These are phyloP conservation scores for Cryptococcus hybrid DNA, from an alignment of 1,284 basidiomycete genomes.

Conservation along the genomic window DNA sequence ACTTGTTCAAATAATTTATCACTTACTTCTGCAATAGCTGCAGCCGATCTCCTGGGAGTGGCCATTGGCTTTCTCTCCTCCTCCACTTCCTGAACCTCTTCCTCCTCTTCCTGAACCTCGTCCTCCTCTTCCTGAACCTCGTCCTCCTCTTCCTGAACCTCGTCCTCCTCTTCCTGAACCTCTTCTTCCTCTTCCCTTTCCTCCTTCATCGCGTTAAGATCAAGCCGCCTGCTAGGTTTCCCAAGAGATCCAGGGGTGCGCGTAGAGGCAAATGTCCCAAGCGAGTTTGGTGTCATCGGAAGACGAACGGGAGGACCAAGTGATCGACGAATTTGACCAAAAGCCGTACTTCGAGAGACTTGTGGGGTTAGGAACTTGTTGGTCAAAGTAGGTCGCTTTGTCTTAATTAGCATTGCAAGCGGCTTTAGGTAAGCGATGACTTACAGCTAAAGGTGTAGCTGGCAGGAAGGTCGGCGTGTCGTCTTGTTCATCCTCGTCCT, in stretches of 20 bases:
- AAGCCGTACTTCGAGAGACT: neutral
- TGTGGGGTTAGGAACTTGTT: slow-evolving; percentile 40
- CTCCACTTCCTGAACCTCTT: slow-evolving; percentile 6
- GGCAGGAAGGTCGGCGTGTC: slow-evolving; percentile 11
- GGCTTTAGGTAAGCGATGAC: neutral
- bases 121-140: slow-evolving; percentile 15
- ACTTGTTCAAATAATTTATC: neutral
- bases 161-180: slow-evolving; percentile 2
- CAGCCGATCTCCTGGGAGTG: slow-evolving; percentile 9
- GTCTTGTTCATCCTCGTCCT: slow-evolving; percentile 13
- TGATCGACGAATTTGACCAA: slow-evolving; percentile 19
- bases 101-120: slow-evolving; percentile 6
- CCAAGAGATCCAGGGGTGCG: slow-evolving; percentile 21
- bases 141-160: neutral
- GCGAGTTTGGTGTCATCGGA: slow-evolving; percentile 13
- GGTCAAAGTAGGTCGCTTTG: slow-evolving; percentile 12
- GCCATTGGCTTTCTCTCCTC: neutral
- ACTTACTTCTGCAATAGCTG: slow-evolving; percentile 19
- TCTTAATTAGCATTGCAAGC: slow-evolving; percentile 1
- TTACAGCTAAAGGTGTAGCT: slow-evolving; percentile 17
- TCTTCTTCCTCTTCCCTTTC: slow-evolving; percentile 13
- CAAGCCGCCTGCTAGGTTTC: slow-evolving; percentile 16
- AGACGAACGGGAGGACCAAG: slow-evolving; percentile 21
- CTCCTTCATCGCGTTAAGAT: slow-evolving; percentile 8
- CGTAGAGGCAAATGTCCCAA: neutral